Percentiles rank a stretch among this genome's conserved stretches.
These are phyloP conservation scores for Pterothamnion heteromorphum DNA, from an alignment of 31 red algal genomes.

Conservation along the genomic window DNA sequence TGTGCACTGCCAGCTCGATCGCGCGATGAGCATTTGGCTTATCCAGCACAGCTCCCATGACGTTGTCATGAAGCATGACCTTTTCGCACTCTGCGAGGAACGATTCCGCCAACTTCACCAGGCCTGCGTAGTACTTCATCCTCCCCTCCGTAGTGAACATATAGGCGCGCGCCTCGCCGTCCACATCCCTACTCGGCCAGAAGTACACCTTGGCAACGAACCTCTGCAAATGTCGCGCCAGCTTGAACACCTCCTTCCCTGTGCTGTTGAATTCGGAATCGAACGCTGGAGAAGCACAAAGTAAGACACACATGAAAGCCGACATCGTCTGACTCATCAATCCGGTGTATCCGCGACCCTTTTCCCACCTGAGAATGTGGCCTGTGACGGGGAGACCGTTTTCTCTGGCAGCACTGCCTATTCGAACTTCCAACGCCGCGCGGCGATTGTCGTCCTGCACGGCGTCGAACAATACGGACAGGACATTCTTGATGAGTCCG, in stretches of 20 bases:
- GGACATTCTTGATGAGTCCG: not conserved
- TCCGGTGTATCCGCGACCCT: not conserved
- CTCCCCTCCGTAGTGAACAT: not conserved
- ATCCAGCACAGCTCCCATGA: not conserved
- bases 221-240: not conserved
- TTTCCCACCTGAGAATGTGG: not conserved
- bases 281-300: not conserved
- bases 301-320: not conserved
- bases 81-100: not conserved
- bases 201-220: not conserved
- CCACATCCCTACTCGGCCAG: not conserved
- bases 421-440: not conserved
- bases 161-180: not conserved
- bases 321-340: not conserved
- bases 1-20: not conserved
- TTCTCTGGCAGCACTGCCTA: not conserved
- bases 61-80: not conserved
- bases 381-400: not conserved
- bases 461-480: not conserved
- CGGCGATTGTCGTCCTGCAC: not conserved
- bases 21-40: conserved; percentile 7
- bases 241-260: not conserved
- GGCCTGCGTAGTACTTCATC: not conserved
- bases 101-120: not conserved
- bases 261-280: not conserved